Conservation (phyloP, 1,284 basidiomycete species). For the Leccinum olivaceoglutinosum region DNA sequence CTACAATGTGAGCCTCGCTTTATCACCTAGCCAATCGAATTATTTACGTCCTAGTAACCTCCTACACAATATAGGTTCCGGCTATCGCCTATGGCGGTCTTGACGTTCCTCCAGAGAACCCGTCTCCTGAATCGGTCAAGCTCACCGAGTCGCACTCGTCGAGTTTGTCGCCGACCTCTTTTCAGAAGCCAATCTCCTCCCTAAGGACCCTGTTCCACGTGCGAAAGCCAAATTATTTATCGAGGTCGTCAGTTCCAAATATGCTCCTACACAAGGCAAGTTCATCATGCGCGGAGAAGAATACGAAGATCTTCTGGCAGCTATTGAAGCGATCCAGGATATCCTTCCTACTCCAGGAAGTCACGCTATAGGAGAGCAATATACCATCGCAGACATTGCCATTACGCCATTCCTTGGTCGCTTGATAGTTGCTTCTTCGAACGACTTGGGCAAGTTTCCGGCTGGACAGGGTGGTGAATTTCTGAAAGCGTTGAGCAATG, state of each 20-base stretch:
- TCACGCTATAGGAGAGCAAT: constrained; percentile 42
- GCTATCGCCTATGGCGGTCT: constrained; percentile 44
- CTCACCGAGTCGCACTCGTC: constrained; percentile 41
- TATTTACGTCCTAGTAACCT: not conserved
- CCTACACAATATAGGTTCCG: constrained; percentile 32
- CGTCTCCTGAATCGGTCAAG: constrained; percentile 39
- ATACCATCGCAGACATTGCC: constrained; percentile 31
- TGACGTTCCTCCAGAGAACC: constrained; percentile 33
- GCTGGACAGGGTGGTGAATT: constrained; percentile 27
- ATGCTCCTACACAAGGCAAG: constrained; percentile 34
- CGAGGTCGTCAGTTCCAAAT: constrained; percentile 36
- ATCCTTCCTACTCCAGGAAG: constrained; percentile 36
- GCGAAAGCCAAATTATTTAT: constrained; percentile 41
- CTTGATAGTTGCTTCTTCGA: constrained; percentile 18
- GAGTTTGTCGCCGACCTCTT: constrained; percentile 43
- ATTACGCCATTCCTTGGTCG: constrained; percentile 34
- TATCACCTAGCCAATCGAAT: not conserved
- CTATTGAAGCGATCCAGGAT: constrained; percentile 37
- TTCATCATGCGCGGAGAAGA: constrained; percentile 38
- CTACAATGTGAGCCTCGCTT: too few relatives aligned
- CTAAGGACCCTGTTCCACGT: constrained; percentile 37
- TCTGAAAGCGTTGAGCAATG: constrained; percentile 19
- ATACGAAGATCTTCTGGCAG: constrained; percentile 36
- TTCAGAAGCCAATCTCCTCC: constrained; percentile 36
- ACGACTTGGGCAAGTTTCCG: constrained; percentile 30